Base-by-base conservation (phyloP, 163 green algal genomes). In the Chlamydomonas reinhardtii region DNA sequence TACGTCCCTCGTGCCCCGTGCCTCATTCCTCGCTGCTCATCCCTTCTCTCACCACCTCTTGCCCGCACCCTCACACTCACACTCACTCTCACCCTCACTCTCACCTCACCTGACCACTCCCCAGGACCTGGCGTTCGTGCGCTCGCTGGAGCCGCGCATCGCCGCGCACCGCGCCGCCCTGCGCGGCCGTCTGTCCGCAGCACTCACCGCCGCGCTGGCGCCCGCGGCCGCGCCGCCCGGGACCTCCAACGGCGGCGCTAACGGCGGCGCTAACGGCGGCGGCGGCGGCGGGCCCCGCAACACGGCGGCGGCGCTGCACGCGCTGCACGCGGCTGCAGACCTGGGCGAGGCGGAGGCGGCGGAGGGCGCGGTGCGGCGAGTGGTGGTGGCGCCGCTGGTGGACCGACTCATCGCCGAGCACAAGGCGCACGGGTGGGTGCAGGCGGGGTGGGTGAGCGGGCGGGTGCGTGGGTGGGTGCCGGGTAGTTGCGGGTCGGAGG, bases 41-140 rank as follows among this genome's bases (percentile, higher is more conserved):
- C n/a, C n/a, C n/a, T n/a, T n/a, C n/a, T n/a, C n/a, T n/a, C n/a
- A n/a, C n/a, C n/a, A n/a, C n/a, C n/a, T n/a, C n/a, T n/a, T n/a
- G n/a, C n/a, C n/a, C 39, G 8, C n/a, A 25, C 64, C 34, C 74
- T 9, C 56, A 54, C 74, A 43, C 74, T 39, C 39, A 48, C 39
- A 48, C 39, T 14, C 39, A 48, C 39, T 14, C 39, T 14, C 39
- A 48, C 39, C 5, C 70, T 43, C 39, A 39, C 74, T 2, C 52
- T 25, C 74, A 35, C 52, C 56, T 5, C 68, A 12, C 14, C 5
- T 8, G 39, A 5, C 5, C 39, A 48, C 39, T 6, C 27, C 31
- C 25, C 92, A 98, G 91, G 93, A 96, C 56, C 92, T 99, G 54
- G 93, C 94, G 9, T 96, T 97, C 81, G 89, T 99, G n/a, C 84